Evolutionary conservation across 2,329 filamentous ascomycete species (phyloP), one percentile per base, ranked within the genome.

Genomic region (Arthrocladium fulminans): DNA sequence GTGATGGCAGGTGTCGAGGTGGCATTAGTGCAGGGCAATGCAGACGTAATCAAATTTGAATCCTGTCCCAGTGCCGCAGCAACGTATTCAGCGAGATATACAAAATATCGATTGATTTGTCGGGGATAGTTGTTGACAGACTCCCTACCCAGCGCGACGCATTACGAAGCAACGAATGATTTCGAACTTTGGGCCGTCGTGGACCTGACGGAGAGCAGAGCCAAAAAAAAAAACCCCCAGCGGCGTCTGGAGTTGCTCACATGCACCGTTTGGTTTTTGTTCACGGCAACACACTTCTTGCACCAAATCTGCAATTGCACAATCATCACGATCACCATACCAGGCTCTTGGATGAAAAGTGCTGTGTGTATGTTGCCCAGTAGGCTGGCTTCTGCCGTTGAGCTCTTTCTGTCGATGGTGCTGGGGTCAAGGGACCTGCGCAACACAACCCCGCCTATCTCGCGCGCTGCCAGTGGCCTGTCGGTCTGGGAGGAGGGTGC

Each of bases 61-160:
- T 22, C 23, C 32, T 39, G 30, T 38, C 24, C 17, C 9, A 45
- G 24, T 3, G 24, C 24, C 19, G 41, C 13, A 17, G 13, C 27
- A 8, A 27, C 7, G 17, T n/a, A n/a, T n/a, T n/a, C n/a, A n/a
- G n/a, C n/a, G n/a, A n/a, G n/a, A n/a, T n/a, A n/a, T n/a, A n/a
- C n/a, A n/a, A n/a, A n/a, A n/a, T 42, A 42, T 42, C 39, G 24
- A 42, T 42, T 35, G 39, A 25, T 42, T 42, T 10, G 39, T 15
- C 4, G 39, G 39, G 22, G 9, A 22, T 3, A 5, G 39, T 9
- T n/a, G 22, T 42, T 15, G 39, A 35, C 13, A 35, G n/a, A 35
- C 32, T 35, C n/a, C 13, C n/a, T 24, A 17, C 39, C 22, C 9
- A 20, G 24, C 6, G 39, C 39, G 27, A 7, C 27, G 39, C 39